phyloP scores from a whole-genome alignment of 257 asterid genomes.

The Coffea canephora region DNA sequence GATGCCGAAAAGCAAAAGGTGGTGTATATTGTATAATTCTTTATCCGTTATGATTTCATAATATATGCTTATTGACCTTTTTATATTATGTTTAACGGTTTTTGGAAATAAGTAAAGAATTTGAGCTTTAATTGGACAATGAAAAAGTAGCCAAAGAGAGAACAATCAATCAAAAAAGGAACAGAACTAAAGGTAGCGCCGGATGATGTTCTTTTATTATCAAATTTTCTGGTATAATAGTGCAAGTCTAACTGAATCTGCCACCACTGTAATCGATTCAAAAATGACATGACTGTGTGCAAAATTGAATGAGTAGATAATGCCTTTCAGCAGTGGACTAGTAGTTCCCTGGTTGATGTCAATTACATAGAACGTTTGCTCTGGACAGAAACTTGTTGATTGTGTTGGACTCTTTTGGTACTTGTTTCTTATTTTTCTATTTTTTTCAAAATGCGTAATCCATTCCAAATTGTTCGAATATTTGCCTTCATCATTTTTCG shows the following conservation, averaged over 20 bases:
- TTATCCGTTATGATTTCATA: neutral
- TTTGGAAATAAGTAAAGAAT: neutral
- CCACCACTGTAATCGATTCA: neutral
- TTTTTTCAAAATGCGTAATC: too few relatives aligned
- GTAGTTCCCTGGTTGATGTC: neutral
- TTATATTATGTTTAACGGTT: neutral
- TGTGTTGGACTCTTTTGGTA: too few relatives aligned
- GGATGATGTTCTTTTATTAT: neutral
- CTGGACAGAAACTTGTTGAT: too few relatives aligned
- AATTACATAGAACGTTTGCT: neutral
- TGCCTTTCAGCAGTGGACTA: neutral
- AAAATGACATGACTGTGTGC: neutral
- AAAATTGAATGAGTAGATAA: neutral
- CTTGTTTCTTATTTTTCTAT: too few relatives aligned
- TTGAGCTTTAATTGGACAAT: neutral
- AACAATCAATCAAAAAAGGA: neutral
- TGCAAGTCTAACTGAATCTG: neutral
- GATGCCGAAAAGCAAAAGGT: slow-evolving; percentile 91
- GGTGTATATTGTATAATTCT: neutral
- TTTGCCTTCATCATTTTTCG: neutral
- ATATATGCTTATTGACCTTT: neutral
- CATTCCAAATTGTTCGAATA: too few relatives aligned
- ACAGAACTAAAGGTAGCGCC: neutral
- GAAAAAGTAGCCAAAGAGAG: too few relatives aligned
- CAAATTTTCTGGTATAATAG: neutral